Base-by-base conservation (phyloP, 169 alveolate genomes). In the Perkinsus chesapeaki region DNA sequence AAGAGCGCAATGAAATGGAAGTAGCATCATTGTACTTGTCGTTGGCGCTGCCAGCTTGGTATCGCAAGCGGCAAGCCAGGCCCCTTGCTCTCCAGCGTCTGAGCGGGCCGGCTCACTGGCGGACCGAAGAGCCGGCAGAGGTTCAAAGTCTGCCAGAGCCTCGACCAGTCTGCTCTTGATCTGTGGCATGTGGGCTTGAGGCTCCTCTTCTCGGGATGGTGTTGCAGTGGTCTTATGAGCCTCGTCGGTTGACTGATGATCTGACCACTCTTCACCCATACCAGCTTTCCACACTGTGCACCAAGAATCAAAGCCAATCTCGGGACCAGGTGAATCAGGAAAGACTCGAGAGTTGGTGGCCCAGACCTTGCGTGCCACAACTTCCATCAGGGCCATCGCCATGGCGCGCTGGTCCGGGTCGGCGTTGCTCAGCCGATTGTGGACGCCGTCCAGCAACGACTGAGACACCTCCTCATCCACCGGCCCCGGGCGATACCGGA, bases 401-500 rank as follows among this genome's bases (percentile, higher is more conserved):
- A 60, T 60, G 23, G 82, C 82, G 7, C 82, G 3, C 82, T 60
- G 82, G 82, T 60, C 82, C 12, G 82, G 82, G 23, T 60, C 82
- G 82, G 27, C 82, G 23, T 60, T 60, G 23, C 82, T 34, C 7
- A 60, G 82, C 3, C 82, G 82, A 34, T 60, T 60, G 27, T 60
- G 82, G 82, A 60, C 82, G 82, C 82, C 82, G 82, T 60, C 82
- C 82, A 60, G 31, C 82, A 60, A 34, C 82, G 82, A 60, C 31
- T 60, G 82, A 5, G 82, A 7, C 31, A 60, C 23, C 82, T 60
- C 82, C 3, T 60, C 37, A 60, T 60, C 82, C 82, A 60, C 3
- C 82, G 82, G 27, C 36, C 82, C 82, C 27, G 82, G 82, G 31
- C 82, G 82, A 34, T 60, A 60, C 3, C 82, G 82, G 36, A 60